Conservation (phyloP, 2,329 filamentous ascomycete species). For the Colletotrichum brevisporum region DNA sequence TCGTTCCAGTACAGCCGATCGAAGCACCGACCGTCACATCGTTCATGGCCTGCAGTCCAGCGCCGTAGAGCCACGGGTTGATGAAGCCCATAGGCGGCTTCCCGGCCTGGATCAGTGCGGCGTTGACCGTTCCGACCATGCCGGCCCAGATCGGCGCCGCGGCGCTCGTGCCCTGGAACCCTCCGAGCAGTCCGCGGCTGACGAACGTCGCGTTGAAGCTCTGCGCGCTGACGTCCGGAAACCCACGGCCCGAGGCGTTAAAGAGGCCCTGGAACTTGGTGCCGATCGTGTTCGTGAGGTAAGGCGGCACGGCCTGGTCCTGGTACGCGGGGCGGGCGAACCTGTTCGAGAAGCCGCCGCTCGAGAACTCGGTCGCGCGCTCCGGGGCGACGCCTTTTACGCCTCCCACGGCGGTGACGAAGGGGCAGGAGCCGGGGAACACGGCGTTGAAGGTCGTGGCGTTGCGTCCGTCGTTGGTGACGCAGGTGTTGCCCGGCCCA, state of each 20-base stretch:
- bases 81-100: conserved; percentile 70
- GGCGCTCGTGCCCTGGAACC: conserved; percentile 55
- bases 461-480: conserved; percentile 53
- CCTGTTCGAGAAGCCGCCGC: conserved; percentile 64
- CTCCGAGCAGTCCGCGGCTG: conserved; percentile 44
- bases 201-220: conserved; percentile 42
- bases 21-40: conserved; percentile 54
- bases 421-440: conserved; percentile 64
- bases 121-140: conserved; percentile 75
- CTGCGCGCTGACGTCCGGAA: conserved; percentile 71
- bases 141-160: conserved; percentile 74
- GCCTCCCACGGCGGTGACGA: conserved; percentile 73
- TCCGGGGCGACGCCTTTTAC: conserved; percentile 67
- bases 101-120: conserved; percentile 68
- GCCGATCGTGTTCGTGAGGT: conserved; percentile 56
- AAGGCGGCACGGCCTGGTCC: conserved; percentile 61
- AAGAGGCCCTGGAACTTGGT: conserved; percentile 62
- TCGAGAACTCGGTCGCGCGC: conserved; percentile 64
- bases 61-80: conserved; percentile 72
- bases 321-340: conserved; percentile 61
- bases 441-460: conserved; percentile 55
- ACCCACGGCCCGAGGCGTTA: conserved; percentile 65
- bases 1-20: conserved; percentile 49
- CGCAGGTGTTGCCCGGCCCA: conserved; percentile 49
- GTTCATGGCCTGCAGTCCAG: conserved; percentile 49